Percentiles rank a stretch among this genome's conserved stretches.
Conservation (phyloP, 345 rosid species). For the sweet orange (Citrus sinensis) region DVS_A1.0 CM039161.1:6686501-6687000, state of each 20-base stretch:
- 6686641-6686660: background rate
- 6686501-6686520: background rate
- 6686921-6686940: slow-evolving; percentile 87
- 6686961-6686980: slow-evolving; percentile 79
- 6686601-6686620: background rate
- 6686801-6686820: slow-evolving; percentile 89
- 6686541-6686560: background rate
- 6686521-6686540: background rate
- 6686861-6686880: background rate
- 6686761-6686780: slow-evolving; percentile 79
- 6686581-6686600: too few species aligned
- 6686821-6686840: slow-evolving; percentile 55
- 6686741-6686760: slow-evolving; percentile 91
- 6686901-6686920: slow-evolving; percentile 52
- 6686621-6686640: background rate
- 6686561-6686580: background rate
- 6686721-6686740: slow-evolving; percentile 90
- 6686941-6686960: slow-evolving; percentile 84
- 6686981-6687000: slow-evolving; percentile 90
- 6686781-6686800: slow-evolving; percentile 87
- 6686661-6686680: slow-evolving; percentile 20
- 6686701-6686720: slow-evolving; percentile 86
- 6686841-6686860: background rate
- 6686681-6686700: slow-evolving; percentile 97
- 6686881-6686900: background rate